Base-by-base conservation (phyloP, 2,329 filamentous ascomycete genomes). In the Xylaria sp. region DNA sequence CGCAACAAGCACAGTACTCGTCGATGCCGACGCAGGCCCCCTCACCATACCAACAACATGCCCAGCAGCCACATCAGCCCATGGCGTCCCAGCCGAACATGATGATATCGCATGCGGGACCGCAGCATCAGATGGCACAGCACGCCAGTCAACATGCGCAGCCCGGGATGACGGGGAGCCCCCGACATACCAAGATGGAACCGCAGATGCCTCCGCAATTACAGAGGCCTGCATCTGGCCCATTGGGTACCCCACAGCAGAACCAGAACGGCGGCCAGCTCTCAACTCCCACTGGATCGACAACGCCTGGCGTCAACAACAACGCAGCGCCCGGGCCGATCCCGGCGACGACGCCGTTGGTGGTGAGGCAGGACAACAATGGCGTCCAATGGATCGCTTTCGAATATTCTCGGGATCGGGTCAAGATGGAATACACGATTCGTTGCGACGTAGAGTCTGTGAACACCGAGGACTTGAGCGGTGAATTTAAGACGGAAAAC, bases 341-440 rank as follows among this genome's bases (percentile, higher is more conserved):
- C 65, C 94, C 94, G 11, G 94, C 94, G 0, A 99, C 94, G 2
- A 97, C 94, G 0, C 94, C 94, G 0, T 79, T 97, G 7, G 92
- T 97, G 7, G 93, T 97, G 20, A 82, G 92, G 62, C 93, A 97
- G 73, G 94, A 97, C 66, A 89, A 91, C 68, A 97, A 96, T 63
- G 94, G 94, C 7, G 93, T 97, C 6, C 94, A 97, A 73, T 97
- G 94, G 94, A 97, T 97, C 67, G 92, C 92, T 0, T 99, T 97
- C 59, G 94, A 99, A 72, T 99, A 99, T 72, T 97, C 93, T 9
- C 86, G 93, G 56, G 93, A 99, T 70, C 84, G 93, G 42, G 92
- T 97, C 63, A 99, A 99, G 84, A 96, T 97, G 92, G 92, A 97
- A 74, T 99, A 99, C 76, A 97, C 92, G 1, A 99, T 99, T 66